Base-by-base conservation (phyloP, 2,329 filamentous ascomycete species). In the Immersiporthe knoxdaviesiana region DNA sequence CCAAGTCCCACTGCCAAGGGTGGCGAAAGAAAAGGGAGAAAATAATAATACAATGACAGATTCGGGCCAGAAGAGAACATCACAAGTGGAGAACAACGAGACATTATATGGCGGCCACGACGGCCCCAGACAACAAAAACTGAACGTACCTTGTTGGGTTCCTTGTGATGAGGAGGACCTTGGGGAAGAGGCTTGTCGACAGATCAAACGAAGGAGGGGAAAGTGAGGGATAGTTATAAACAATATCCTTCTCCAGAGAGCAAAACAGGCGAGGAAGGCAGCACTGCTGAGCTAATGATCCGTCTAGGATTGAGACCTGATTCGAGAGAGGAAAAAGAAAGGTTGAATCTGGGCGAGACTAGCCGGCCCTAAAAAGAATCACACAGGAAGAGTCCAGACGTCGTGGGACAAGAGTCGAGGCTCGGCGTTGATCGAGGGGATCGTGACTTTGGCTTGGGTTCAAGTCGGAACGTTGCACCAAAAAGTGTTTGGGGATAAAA, bases 381-480 rank as follows among this genome's bases (percentile, higher is more conserved):
- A 71, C 68, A 71, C 68, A 71, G 67, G 68, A 68, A 68, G 60
- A 24, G 62, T 66, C 64, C 27, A 56, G 30, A 65, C 37, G 35
- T 52, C 12, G 60, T 52, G n/a, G 60, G 61, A 59, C 56, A 70
- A 64, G 59, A 70, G 52, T 44, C 32, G 63, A 44, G 63, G 39
- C 52, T 58, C 63, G 27, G 39, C n/a, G 24, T 11, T 39, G 52
- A 63, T 70, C 58, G 58, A 52, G 32, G 63, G 66, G 72, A 72
- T 60, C 39, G 63, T 59, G 82, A 81, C 80, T 27, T 83, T 82
- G 73, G 80, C 80, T 66, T 82, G 79, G 64, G 59, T 62, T 62
- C 35, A 35, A 41, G 59, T 35, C 18, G n/a, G 35, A 62, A 62
- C 35, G 59, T 62, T 62, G 59, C 78, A 82, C 37, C 27, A 37